Evolutionary conservation across 1,284 basidiomycete genomes (phyloP).

Genomic region (Fomitopsis schrenkii): DNA sequence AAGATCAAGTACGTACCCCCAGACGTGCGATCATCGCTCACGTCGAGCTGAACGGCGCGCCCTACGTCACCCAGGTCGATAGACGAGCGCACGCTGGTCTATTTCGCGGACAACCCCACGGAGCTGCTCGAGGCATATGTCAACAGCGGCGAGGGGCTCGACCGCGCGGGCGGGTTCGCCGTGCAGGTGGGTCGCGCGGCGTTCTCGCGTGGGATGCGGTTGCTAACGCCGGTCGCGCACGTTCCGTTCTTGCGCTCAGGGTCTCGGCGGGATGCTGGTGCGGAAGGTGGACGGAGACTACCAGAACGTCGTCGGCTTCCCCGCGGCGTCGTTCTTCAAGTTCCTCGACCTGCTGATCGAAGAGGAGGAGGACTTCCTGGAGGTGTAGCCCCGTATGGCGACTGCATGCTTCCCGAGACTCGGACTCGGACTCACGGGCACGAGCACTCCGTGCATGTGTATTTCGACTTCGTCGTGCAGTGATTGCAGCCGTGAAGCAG

Average conservation of each 20-base stretch:
- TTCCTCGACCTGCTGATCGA: slow-evolving; percentile 63
- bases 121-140: slow-evolving; percentile 81
- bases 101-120: slow-evolving; percentile 71
- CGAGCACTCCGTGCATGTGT: background rate
- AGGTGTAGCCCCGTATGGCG: slow-evolving; percentile 26
- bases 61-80: slow-evolving; percentile 58
- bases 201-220: background rate
- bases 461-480: background rate
- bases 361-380: slow-evolving; percentile 71
- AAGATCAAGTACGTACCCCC: slow-evolving; percentile 58
- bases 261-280: slow-evolving; percentile 77
- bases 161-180: slow-evolving; percentile 93
- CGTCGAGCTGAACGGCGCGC: background rate
- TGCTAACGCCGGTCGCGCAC: background rate
- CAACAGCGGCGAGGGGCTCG: slow-evolving; percentile 84
- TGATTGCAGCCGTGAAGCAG: background rate
- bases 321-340: slow-evolving; percentile 74
- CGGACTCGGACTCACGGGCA: background rate
- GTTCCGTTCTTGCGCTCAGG: slow-evolving; percentile 38
- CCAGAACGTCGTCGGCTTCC: slow-evolving; percentile 91
- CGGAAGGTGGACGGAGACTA: slow-evolving; percentile 89
- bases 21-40: background rate
- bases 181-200: slow-evolving; percentile 62
- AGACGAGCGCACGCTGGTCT: slow-evolving; percentile 77
- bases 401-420: background rate